These are phyloP conservation scores for Alternaria brassicicola DNA, from an alignment of 2,329 filamentous ascomycete genomes.

Conservation along the genomic window DNA sequence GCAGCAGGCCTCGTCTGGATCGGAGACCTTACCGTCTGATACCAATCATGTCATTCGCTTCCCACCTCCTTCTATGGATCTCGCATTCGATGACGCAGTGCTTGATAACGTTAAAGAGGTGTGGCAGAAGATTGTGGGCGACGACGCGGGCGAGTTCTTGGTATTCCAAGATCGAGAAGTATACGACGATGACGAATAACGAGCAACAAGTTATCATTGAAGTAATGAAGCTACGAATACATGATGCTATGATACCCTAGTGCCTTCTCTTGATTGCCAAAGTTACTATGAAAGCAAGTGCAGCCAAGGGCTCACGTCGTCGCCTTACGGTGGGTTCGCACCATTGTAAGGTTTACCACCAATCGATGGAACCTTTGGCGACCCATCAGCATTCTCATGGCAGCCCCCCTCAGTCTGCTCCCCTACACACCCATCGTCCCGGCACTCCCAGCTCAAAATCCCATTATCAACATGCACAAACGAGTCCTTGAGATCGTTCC, in stretches of 20 bases:
- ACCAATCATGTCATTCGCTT: constrained; percentile 60
- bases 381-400: too few species aligned
- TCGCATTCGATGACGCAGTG: constrained; percentile 75
- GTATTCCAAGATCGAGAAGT: constrained; percentile 77
- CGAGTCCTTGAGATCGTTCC: background rate
- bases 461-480: too few species aligned
- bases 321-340: too few species aligned
- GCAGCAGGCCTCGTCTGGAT: constrained; percentile 46
- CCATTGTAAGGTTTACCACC: too few species aligned
- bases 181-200: constrained; percentile 60
- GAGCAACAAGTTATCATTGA: constrained; percentile 5
- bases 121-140: constrained; percentile 70
- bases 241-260: background rate
- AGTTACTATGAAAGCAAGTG: background rate
- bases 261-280: background rate
- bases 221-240: background rate
- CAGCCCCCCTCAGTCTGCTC: background rate
- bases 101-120: constrained; percentile 70
- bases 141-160: constrained; percentile 69
- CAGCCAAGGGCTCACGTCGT: background rate
- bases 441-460: background rate
- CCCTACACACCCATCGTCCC: background rate
- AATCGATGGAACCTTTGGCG: too few species aligned
- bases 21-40: constrained; percentile 28
- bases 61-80: constrained; percentile 64